Conservation (phyloP, 192 early-diverging fungal genomes). For the Podila epicladia region DNA sequence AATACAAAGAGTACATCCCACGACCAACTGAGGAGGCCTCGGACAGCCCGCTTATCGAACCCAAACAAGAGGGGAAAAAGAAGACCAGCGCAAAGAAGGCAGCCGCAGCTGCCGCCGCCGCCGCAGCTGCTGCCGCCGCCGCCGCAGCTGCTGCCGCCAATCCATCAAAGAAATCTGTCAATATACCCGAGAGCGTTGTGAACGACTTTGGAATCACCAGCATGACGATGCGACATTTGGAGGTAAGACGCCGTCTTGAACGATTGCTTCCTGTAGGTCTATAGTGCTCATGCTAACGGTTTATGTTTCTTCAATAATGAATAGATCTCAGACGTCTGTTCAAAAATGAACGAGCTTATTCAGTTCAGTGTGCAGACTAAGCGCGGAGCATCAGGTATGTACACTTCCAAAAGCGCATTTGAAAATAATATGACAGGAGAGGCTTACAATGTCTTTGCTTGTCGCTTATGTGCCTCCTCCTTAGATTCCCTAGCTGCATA, state of each 20-base stretch:
- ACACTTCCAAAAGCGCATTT: background rate
- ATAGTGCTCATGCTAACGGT: background rate
- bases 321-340: conserved; percentile 32
- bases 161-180: background rate
- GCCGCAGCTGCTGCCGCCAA: background rate
- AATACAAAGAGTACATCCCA: conserved; percentile 21
- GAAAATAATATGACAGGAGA: too few relatives aligned
- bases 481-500: conserved; percentile 21
- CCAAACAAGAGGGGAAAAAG: conserved; percentile 35
- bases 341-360: conserved; percentile 34
- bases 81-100: conserved; percentile 20
- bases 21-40: conserved; percentile 18
- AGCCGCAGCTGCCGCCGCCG: background rate
- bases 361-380: conserved; percentile 19
- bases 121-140: background rate
- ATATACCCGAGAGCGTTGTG: conserved; percentile 32
- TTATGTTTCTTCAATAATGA: background rate
- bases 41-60: conserved; percentile 1
- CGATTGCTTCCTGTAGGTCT: background rate
- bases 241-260: conserved; percentile 5
- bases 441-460: too few relatives aligned
- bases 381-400: conserved; percentile 21
- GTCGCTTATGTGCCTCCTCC: background rate
- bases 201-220: conserved; percentile 38
- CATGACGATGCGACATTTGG: conserved; percentile 23